phyloP scores from a whole-genome alignment of 768 basidiomycete genomes.

The Hericium erinaceus region DNA sequence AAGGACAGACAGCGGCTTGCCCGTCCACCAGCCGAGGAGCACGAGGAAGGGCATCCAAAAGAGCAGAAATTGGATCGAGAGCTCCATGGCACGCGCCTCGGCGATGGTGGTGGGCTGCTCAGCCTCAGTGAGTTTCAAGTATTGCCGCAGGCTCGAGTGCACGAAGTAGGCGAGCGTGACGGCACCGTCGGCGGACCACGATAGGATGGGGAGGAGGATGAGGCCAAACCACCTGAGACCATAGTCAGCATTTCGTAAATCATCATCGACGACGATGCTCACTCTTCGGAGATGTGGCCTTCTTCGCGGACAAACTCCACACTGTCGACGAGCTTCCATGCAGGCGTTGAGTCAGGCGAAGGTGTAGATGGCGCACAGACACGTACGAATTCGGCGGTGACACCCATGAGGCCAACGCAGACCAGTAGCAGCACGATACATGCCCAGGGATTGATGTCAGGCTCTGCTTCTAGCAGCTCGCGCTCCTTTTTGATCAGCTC shows the following conservation, averaged over 20 bases:
- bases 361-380: not conserved
- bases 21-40: slow-evolving; percentile 58
- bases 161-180: slow-evolving; percentile 52
- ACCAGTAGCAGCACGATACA: slow-evolving; percentile 43
- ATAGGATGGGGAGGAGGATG: slow-evolving; percentile 60
- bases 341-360: not conserved
- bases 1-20: slow-evolving; percentile 50
- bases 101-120: slow-evolving; percentile 47
- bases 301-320: slow-evolving; percentile 43
- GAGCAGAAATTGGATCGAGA: slow-evolving; percentile 68
- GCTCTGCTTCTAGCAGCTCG: slow-evolving; percentile 36
- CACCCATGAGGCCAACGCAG: slow-evolving; percentile 53
- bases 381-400: slow-evolving; percentile 62
- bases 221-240: slow-evolving; percentile 61
- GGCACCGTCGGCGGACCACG: slow-evolving; percentile 63
- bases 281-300: slow-evolving; percentile 44
- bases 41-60: slow-evolving; percentile 76
- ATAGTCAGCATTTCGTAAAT: no score
- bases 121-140: slow-evolving; percentile 23
- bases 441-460: slow-evolving; percentile 55
- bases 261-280: slow-evolving; percentile 3
- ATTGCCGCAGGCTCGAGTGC: slow-evolving; percentile 30
- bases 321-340: slow-evolving; percentile 48
- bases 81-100: slow-evolving; percentile 61
- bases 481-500: slow-evolving; percentile 23